These are phyloP conservation scores for Calophaca sinica DNA, from an alignment of 306 rosid species.

Conservation along the genomic window DNA sequence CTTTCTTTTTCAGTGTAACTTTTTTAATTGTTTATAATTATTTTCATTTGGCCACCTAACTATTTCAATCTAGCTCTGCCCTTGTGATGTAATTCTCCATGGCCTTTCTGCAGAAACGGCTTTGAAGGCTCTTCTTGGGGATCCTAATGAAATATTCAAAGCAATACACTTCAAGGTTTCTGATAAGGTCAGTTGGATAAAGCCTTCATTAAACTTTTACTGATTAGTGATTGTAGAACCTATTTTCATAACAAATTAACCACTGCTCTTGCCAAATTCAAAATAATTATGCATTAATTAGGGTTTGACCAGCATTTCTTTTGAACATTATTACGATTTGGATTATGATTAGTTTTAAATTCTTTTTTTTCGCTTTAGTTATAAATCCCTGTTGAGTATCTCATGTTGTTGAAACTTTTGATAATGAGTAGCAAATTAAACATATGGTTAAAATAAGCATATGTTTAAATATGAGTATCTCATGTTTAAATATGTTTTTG, in stretches of 20 bases:
- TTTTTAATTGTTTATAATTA: no score
- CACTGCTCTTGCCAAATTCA: no score
- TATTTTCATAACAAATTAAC: no score
- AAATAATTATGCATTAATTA: neutral
- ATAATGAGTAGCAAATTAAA: neutral
- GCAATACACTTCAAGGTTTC: neutral
- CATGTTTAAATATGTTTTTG: no score
- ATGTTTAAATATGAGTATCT: no score
- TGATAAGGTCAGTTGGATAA: constrained; percentile 24
- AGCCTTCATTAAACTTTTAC: no score
- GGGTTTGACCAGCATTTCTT: neutral
- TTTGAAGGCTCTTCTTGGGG: neutral
- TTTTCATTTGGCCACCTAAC: no score
- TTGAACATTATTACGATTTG: neutral
- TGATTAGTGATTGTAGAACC: no score
- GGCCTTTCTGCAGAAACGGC: neutral
- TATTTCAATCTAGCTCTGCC: neutral
- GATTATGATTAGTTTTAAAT: neutral
- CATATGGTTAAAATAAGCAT: no score
- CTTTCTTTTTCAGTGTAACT: no score
- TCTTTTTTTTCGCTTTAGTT: no score
- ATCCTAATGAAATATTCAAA: neutral
- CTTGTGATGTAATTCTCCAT: neutral
- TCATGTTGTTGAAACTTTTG: neutral
- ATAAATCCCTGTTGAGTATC: no score